These are phyloP conservation scores for Echinochloa phyllopogon DNA, from an alignment of 176 grass and related monocot genomes.

Conservation along the genomic window DNA sequence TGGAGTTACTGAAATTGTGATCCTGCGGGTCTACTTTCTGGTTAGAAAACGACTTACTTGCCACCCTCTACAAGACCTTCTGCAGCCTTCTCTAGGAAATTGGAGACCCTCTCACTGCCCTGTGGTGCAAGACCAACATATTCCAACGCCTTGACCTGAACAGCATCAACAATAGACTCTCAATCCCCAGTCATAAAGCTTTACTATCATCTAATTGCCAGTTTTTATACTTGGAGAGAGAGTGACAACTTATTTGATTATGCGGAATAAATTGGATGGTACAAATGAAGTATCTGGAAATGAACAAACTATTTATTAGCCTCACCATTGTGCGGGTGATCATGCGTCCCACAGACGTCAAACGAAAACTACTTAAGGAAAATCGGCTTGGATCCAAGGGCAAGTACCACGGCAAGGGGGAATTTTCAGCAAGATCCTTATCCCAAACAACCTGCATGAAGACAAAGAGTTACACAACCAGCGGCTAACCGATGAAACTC, in stretches of 20 bases:
- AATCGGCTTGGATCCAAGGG: conserved; percentile 83
- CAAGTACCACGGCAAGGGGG: conserved; percentile 89
- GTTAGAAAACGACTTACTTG: conserved; percentile 69
- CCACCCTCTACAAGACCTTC: conserved; percentile 88
- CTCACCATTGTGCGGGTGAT: conserved; percentile 80
- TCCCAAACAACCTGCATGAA: conserved; percentile 84
- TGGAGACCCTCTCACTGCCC: conserved; percentile 80
- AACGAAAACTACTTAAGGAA: conserved; percentile 89
- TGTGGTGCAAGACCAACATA: conserved; percentile 73
- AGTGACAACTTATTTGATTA: conserved; percentile 28
- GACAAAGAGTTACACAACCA: not conserved
- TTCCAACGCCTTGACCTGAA: conserved; percentile 90
- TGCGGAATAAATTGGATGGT: not conserved
- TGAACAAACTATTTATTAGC: not conserved
- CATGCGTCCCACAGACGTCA: conserved; percentile 80
- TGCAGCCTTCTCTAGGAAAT: conserved; percentile 89
- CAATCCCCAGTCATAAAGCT: not conserved
- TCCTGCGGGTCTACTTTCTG: not conserved
- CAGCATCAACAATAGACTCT: conserved; percentile 28
- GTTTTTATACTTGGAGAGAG: not conserved
- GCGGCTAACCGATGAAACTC: not conserved
- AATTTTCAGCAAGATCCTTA: conserved; percentile 87
- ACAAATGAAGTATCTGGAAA: conserved; percentile 13
- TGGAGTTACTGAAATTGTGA: conserved; percentile 29
- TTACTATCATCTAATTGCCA: not conserved